Base-by-base conservation (phyloP, 768 basidiomycete species). In the Trametes cingulata region DNA sequence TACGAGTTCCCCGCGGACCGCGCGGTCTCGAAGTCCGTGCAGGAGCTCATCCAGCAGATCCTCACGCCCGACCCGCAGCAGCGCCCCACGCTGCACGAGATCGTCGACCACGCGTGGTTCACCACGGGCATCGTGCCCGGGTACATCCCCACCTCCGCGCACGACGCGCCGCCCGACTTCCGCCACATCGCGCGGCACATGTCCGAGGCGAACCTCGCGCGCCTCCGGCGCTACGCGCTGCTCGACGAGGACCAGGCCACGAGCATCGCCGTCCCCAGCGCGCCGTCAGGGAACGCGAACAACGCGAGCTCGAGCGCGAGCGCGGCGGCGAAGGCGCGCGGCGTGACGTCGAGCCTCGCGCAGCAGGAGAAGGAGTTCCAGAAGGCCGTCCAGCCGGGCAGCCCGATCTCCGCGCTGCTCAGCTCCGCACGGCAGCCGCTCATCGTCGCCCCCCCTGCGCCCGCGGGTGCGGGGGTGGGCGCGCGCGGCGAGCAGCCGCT, bases 331-430 rank as follows among this genome's bases (percentile, higher is more conserved):
- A 65, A 62, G 42, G 80, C 37, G 6, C 64, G 78, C 69, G 81
- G 76, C 48, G 77, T 80, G 54, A 82, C 82, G 15, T 83, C 82
- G 13, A 88, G 80, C 45, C 85, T 90, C 58, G 87, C 88, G 0
- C 83, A 93, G 67, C 91, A 93, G 70, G 97, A 99, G 82, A 88
- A 89, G 72, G 97, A 98, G 73, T 98, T 98, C 87, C 89, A 91
- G 77, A 88, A 90, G 68, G 97, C 95, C 1, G 92, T 98, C 1
- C 93, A 95, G 69, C 96, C 95, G 6, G 94, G 92, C 42, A 92
- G 90, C 62, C 97, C 97, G 0, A 95, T 99, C 60, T 91, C 92
- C 27, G 93, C 92, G 2, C 76, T 99, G 49, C 82, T 99, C 67
- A 89, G 85, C 65, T 94, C 93, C 2, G 95, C 95, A 6, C 82